These are phyloP conservation scores for Sporothrix variecibatus DNA, from an alignment of 2,329 filamentous ascomycete genomes.

Conservation along the genomic window DNA sequence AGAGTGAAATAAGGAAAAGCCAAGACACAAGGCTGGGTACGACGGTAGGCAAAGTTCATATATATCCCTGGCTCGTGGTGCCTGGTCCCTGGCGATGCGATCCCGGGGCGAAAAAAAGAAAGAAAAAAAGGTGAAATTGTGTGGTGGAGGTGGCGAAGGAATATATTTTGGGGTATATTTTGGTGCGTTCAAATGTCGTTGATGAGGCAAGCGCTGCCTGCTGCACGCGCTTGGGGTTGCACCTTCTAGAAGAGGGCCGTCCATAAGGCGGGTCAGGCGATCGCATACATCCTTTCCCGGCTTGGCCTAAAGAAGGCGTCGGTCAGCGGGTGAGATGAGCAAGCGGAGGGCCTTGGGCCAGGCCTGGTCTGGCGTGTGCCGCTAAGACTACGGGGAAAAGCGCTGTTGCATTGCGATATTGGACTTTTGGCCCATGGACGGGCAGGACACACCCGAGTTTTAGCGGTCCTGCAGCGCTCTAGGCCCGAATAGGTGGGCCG, in stretches of 20 bases:
- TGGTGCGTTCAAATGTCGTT: neutral
- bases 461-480: neutral
- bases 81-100: conserved; percentile 16
- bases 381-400: neutral
- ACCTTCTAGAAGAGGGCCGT: neutral
- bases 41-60: neutral
- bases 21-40: neutral
- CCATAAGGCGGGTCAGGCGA: conserved; percentile 16
- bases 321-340: conserved; percentile 17
- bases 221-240: neutral
- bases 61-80: conserved; percentile 1
- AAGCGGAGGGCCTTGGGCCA: neutral
- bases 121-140: neutral
- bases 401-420: neutral
- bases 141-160: conserved; percentile 16
- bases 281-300: neutral
- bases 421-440: neutral
- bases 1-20: neutral
- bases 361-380: conserved; percentile 8
- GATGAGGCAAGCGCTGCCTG: conserved; percentile 6
- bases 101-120: neutral
- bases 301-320: conserved; percentile 23
- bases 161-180: neutral
- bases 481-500: neutral
- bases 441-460: neutral